These are phyloP conservation scores for Diaporthe caulivora DNA, from an alignment of 2,329 filamentous ascomycete genomes.

Conservation along the genomic window DNA sequence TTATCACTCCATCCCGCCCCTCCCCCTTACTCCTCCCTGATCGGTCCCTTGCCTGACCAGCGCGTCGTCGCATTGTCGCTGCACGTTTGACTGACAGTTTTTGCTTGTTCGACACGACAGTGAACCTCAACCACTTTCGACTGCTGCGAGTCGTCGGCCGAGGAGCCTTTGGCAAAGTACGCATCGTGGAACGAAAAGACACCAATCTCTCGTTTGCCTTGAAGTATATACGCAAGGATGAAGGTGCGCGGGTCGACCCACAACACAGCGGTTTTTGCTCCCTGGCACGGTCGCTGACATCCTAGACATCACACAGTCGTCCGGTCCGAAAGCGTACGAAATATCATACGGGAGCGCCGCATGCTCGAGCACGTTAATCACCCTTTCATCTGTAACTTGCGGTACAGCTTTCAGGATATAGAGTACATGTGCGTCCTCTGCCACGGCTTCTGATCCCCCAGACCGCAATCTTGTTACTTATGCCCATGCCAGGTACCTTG, in stretches of 20 bases:
- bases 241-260: constrained; percentile 70
- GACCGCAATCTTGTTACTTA: constrained; percentile 32
- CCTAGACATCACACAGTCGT: constrained; percentile 73
- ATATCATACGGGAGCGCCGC: constrained; percentile 95
- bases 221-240: constrained; percentile 99
- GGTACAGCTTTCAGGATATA: constrained; percentile 99
- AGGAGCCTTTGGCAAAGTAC: constrained; percentile 97
- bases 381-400: constrained; percentile 96
- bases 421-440: constrained; percentile 86
- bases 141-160: constrained; percentile 95
- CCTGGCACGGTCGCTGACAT: constrained; percentile 23
- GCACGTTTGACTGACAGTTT: constrained; percentile 29
- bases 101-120: constrained; percentile 64
- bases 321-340: constrained; percentile 95
- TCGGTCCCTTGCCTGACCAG: constrained; percentile 5
- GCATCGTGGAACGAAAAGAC: constrained; percentile 98
- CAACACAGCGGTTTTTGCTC: background rate
- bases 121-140: constrained; percentile 97
- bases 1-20: constrained; percentile 47
- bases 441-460: background rate
- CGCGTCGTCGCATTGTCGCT: constrained; percentile 37
- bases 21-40: background rate
- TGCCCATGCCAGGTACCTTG: constrained; percentile 79
- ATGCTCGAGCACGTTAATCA: constrained; percentile 99
- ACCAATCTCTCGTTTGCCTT: constrained; percentile 93